Conservation (phyloP, 441 rosid species). For the Populus hybrid region DNA sequence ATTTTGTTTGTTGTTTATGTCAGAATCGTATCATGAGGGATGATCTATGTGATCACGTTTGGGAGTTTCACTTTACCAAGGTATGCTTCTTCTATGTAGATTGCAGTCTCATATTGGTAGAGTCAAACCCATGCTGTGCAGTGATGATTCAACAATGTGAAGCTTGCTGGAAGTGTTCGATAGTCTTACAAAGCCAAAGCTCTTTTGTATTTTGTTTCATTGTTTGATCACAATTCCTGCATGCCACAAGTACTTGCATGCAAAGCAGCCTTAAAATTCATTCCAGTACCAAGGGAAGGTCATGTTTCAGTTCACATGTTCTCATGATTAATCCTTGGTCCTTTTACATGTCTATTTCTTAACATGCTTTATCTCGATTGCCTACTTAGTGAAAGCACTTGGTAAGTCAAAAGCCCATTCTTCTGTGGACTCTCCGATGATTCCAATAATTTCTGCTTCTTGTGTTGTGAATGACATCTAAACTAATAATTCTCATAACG, state of each 20-base stretch:
- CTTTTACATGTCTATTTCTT: neutral
- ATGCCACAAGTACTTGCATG: neutral
- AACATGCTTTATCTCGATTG: neutral
- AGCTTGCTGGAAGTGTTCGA: neutral
- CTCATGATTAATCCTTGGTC: neutral
- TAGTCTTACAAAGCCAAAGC: neutral
- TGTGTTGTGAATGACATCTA: neutral
- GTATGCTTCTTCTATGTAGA: slow-evolving; percentile 23
- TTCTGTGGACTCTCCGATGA: neutral
- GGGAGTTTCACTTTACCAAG: slow-evolving; percentile 59
- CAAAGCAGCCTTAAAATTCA: neutral
- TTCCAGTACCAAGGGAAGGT: neutral
- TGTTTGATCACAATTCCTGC: neutral
- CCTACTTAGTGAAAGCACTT: neutral
- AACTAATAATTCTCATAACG: neutral
- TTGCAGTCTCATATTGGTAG: neutral
- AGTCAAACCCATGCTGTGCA: neutral
- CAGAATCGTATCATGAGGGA: slow-evolving; percentile 54
- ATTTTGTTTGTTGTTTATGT: slow-evolving; percentile 7
- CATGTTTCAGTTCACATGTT: too few relatives aligned
- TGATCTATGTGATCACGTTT: slow-evolving; percentile 57
- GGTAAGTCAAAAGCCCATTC: neutral
- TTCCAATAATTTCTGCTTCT: neutral
- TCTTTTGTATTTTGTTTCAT: neutral
- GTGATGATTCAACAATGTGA: neutral